Conservation (phyloP, 2,329 filamentous ascomycete genomes). For the Penicillium sp. region DNA sequence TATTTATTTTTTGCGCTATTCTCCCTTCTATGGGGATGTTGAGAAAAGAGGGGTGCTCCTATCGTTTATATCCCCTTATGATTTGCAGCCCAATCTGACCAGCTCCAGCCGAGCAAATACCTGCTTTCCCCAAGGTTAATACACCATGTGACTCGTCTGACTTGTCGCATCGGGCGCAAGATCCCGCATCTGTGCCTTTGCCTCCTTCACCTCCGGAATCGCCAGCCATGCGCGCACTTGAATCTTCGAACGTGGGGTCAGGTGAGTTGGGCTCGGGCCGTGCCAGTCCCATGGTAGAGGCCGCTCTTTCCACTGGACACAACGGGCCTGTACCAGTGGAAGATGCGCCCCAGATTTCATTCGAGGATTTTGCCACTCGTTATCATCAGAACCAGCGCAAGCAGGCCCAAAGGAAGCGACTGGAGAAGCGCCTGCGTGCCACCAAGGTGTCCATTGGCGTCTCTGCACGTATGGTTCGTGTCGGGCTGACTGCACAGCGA, state of each 20-base stretch:
- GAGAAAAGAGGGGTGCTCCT: background rate
- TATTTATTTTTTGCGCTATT: slow-evolving; percentile 6
- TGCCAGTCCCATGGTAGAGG: slow-evolving; percentile 21
- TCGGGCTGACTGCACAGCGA: slow-evolving; percentile 36
- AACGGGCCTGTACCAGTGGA: slow-evolving; percentile 4
- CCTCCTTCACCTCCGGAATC: slow-evolving; percentile 15
- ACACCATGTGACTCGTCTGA: slow-evolving; percentile 31
- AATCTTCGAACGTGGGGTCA: slow-evolving; percentile 18
- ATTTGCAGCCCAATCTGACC: slow-evolving; percentile 20
- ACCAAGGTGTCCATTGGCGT: slow-evolving; percentile 39
- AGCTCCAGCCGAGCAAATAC: slow-evolving; percentile 25
- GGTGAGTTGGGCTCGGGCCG: slow-evolving; percentile 32
- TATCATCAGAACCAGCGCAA: slow-evolving; percentile 38
- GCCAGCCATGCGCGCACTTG: slow-evolving; percentile 3
- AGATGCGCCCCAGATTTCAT: slow-evolving; percentile 27
- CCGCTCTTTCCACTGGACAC: slow-evolving; percentile 18
- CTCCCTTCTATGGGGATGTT: background rate
- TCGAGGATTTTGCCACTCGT: slow-evolving; percentile 39
- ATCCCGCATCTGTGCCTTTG: slow-evolving; percentile 21
- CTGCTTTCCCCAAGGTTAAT: slow-evolving; percentile 23
- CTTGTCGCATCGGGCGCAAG: slow-evolving; percentile 21
- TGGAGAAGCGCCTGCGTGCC: slow-evolving; percentile 34
- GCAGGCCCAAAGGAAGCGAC: slow-evolving; percentile 32
- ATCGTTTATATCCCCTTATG: slow-evolving; percentile 6
- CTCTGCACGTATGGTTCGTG: slow-evolving; percentile 36